Conservation (phyloP, 257 asterid genomes). For the Solanum chiquidenum region DNA sequence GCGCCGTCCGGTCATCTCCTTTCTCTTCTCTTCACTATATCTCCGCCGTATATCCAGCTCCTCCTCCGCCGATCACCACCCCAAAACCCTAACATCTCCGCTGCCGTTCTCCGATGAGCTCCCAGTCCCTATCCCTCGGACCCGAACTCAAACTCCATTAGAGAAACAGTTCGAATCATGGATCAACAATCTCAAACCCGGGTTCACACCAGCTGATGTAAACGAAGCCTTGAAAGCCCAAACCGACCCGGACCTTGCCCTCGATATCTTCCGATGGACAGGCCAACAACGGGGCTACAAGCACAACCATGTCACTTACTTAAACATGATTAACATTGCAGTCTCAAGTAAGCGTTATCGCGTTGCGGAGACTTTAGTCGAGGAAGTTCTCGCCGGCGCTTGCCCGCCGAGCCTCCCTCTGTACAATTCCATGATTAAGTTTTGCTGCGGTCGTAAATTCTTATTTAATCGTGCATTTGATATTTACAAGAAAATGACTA, state of each 20-base stretch:
- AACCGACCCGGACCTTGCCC: conserved; percentile 82
- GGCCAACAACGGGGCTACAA: conserved; percentile 83
- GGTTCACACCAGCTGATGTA: conserved; percentile 75
- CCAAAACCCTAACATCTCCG: conserved; percentile 4
- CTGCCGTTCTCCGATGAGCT: conserved; percentile 8
- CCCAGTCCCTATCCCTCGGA: conserved; percentile 5
- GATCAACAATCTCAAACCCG: conserved; percentile 68
- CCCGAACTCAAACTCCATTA: conserved; percentile 51
- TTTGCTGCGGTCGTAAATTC: conserved; percentile 63
- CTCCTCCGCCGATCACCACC: background rate
- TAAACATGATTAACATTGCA: conserved; percentile 51
- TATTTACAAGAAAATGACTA: conserved; percentile 68
- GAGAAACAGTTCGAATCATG: conserved; percentile 75
- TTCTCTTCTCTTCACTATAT: conserved; percentile 20
- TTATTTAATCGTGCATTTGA: conserved; percentile 81
- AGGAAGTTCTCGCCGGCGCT: conserved; percentile 82
- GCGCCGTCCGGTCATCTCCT: conserved; percentile 7
- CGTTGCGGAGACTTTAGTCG: conserved; percentile 58
- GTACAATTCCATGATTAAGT: conserved; percentile 77
- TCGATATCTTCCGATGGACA: conserved; percentile 94
- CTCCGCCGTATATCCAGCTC: conserved; percentile 28
- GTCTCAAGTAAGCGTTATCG: conserved; percentile 62
- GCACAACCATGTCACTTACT: conserved; percentile 60
- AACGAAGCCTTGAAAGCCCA: conserved; percentile 52
- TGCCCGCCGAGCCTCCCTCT: conserved; percentile 50